phyloP scores from a whole-genome alignment of 345 rosid species.

The Diplotaxis tenuifolia region DNA sequence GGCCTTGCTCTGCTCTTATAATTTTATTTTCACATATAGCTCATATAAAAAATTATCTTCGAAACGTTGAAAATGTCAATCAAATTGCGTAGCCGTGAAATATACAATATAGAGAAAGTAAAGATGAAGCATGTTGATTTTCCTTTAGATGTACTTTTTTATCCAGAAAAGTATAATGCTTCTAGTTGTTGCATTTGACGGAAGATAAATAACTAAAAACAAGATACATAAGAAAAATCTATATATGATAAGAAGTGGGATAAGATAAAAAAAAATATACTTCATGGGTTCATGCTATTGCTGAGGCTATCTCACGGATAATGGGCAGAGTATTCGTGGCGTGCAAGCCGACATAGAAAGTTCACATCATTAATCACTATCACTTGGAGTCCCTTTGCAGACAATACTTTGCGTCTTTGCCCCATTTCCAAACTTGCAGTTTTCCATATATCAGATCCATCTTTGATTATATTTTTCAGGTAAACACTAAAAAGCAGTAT shows the following conservation, averaged over 20 bases:
- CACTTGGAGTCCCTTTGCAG: not conserved
- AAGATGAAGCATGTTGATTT: conserved; percentile 19
- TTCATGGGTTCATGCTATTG: conserved; percentile 14
- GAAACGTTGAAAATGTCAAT: not conserved
- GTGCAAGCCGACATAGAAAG: conserved; percentile 34
- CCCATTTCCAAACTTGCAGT: conserved; percentile 8
- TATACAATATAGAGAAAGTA: not conserved
- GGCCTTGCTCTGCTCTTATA: no score
- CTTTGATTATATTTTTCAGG: not conserved
- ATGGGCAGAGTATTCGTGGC: conserved; percentile 28
- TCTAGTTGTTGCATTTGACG: conserved; percentile 1
- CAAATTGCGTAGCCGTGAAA: not conserved
- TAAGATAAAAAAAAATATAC: not conserved
- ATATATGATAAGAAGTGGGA: not conserved
- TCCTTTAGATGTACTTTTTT: not conserved
- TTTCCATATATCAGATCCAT: not conserved
- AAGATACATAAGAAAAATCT: not conserved
- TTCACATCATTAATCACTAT: conserved; percentile 16
- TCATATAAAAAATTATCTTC: not conserved
- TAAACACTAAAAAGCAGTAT: not conserved
- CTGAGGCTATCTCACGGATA: conserved; percentile 15
- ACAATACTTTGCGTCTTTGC: not conserved
- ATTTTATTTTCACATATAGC: not conserved
- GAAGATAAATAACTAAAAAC: not conserved
- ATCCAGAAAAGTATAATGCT: not conserved